Base-by-base conservation (phyloP, 495 filamentous ascomycete genomes). In the Podospora tetraspora region DNA sequence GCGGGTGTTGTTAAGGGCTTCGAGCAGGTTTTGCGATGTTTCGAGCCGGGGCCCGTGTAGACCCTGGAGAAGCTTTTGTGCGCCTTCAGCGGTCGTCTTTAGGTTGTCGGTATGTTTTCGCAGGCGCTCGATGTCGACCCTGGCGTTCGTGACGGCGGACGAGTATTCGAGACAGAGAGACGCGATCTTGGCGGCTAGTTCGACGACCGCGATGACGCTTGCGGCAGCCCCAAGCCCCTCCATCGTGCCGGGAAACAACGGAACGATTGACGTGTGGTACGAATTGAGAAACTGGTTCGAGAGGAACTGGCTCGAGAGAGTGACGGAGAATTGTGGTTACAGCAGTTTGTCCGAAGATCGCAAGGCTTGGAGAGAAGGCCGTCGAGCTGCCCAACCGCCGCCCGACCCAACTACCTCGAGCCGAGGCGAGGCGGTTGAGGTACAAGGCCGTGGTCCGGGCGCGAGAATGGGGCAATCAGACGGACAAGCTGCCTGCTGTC, bases 161-260 rank as follows among this genome's bases (percentile, higher is more conserved):
- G 69, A 66, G 68, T 81, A 79, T 24, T 71, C 61, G 22, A 71
- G 69, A 68, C 76, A 81, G 19, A 79, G 63, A 21, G 68, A 63
- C 2, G 65, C 64, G 61, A 81, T 67, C 65, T 72, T 73, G 22
- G 70, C 69, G 22, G 78, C 71, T 29, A 79, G 67, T 34, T 80
- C 73, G 63, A 82, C 69, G 12, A 81, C 73, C 19, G 75, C 75
- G 61, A 80, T 77, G 62, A 76, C 71, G 71, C 76, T 79, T 58
- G 77, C 74, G 52, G 73, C 76, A 24, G 66, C 59, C 59, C 66
- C 60, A 11, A 62, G 60, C 27, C 23, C 60, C 60, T 62, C 60
- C 60, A 62, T 62, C 25, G 60, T 29, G 25, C 19, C 25, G 60
- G 3, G 60, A 62, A 62, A 62, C 60, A 62, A 62, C 60, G 60